Conservation (phyloP, 495 filamentous ascomycete genomes). For the Beverwykella pulmonaria region DNA sequence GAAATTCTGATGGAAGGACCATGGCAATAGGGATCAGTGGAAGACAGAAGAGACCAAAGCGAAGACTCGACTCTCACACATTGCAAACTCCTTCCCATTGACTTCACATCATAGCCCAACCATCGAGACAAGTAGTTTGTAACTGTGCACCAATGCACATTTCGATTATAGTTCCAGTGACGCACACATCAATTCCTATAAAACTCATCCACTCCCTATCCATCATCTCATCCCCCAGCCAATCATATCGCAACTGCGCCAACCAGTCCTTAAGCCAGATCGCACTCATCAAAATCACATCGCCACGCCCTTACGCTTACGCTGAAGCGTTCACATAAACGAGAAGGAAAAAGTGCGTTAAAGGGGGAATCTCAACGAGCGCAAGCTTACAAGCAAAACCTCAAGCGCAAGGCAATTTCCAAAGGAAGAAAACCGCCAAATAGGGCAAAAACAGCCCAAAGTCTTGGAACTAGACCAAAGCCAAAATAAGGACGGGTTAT, state of each 20-base stretch:
- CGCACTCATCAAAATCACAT: too few species aligned
- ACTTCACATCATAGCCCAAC: too few species aligned
- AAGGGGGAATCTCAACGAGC: constrained; percentile 30
- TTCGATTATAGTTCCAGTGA: background rate
- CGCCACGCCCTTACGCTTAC: background rate
- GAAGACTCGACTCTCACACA: too few species aligned
- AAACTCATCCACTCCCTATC: background rate
- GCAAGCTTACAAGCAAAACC: constrained; percentile 12
- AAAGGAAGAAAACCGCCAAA: background rate
- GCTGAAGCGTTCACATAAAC: background rate
- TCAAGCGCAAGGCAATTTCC: background rate
- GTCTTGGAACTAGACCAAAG: background rate
- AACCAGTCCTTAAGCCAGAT: background rate
- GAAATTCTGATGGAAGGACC: too few species aligned
- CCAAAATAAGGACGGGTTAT: background rate
- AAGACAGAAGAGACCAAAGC: too few species aligned
- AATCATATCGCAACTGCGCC: background rate
- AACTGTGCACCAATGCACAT: background rate
- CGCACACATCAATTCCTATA: background rate
- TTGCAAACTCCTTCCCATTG: too few species aligned
- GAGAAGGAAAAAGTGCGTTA: constrained; percentile 1
- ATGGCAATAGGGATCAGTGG: too few species aligned
- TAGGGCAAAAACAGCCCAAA: too few species aligned
- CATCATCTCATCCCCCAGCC: background rate
- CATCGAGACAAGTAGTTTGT: background rate